Evolutionary conservation across 2,329 filamentous ascomycete species (phyloP), one percentile per base, ranked within the genome.

Genomic region (Nectriaceae sp.): DNA sequence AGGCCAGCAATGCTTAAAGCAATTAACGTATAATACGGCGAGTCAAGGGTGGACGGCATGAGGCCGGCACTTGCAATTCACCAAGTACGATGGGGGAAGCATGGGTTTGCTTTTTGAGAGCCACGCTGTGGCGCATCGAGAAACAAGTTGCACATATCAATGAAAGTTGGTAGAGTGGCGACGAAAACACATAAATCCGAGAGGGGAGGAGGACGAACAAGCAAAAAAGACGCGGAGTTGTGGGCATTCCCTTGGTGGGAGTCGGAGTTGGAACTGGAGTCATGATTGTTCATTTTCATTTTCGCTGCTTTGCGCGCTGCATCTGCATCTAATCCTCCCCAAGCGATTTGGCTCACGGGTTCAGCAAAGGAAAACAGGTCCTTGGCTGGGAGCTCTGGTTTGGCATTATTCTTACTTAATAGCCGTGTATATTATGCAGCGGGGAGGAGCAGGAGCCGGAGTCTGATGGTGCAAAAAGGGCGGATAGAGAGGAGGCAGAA

Each of bases 1-100:
- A 80, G 65, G 63, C 71, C 41, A 75, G 78, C 59, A 82, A 79
- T 56, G 78, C 76, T 57, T 82, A 71, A 61, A 48, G 46, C 8
- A 16, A 36, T 36, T 8, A 8, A 31, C 10, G 8, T 8, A 46
- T 18, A 39, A 42, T 47, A 24, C 40, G 13, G 20, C 42, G 45
- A 31, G 24, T 15, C 19, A 21, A 29, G 13, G 13, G 22, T 40
- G 18, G 18, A 47, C 38, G 10, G 33, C 18, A 16, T 37, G 33
- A 10, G 26, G 15, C 26, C 26, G 15, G 26, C 26, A 31, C 26
- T n/a, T 31, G 26, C 26, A 31, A 31, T 15, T 10, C 15, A 15
- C 26, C 26, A 15, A 31, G 26, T 31, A 31, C 26, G 26, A 31
- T n/a, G n/a, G n/a, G n/a, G n/a, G n/a, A n/a, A n/a, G n/a, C n/a